phyloP scores from a whole-genome alignment of 495 filamentous ascomycete species.

The Aspergillus sclerotiicarbonarius region DNA sequence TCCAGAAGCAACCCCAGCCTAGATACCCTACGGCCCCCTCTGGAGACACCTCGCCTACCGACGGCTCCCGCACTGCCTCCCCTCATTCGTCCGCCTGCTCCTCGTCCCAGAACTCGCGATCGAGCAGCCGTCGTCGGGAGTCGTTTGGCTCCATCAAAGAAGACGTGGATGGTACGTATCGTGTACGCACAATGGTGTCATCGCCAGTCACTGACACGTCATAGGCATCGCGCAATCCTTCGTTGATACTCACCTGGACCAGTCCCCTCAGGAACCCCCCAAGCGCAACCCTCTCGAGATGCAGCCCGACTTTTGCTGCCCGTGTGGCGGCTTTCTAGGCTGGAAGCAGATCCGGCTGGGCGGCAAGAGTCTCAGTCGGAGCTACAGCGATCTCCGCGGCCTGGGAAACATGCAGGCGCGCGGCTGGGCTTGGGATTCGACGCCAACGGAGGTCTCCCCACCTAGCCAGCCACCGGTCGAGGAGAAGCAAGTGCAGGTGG shows the following conservation, averaged over 20 bases:
- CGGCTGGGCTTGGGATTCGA: conserved; percentile 57
- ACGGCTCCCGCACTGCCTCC: conserved; percentile 37
- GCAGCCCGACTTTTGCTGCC: conserved; percentile 63
- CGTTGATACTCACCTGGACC: conserved; percentile 62
- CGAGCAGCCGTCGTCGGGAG: conserved; percentile 41
- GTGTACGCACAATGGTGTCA: background rate
- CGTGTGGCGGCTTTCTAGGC: conserved; percentile 66
- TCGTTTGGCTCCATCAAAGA: conserved; percentile 50
- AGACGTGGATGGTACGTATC: conserved; percentile 45
- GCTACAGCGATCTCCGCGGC: conserved; percentile 64
- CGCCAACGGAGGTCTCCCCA: conserved; percentile 23
- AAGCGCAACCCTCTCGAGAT: conserved; percentile 36
- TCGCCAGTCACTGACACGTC: conserved; percentile 7
- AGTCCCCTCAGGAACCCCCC: conserved; percentile 48
- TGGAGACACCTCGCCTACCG: conserved; percentile 24
- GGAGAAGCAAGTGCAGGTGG: conserved; percentile 15
- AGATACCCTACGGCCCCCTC: conserved; percentile 22
- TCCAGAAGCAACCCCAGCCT: conserved; percentile 26
- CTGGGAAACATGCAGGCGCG: conserved; percentile 46
- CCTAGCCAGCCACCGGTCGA: conserved; percentile 26
- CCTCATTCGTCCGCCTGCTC: conserved; percentile 34
- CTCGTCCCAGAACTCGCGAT: conserved; percentile 40
- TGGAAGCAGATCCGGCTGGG: conserved; percentile 70
- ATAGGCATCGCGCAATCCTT: conserved; percentile 69
- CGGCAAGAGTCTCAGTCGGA: conserved; percentile 67